Base-by-base conservation (phyloP, 1,284 basidiomycete species). In the Irpex sp. region DNA sequence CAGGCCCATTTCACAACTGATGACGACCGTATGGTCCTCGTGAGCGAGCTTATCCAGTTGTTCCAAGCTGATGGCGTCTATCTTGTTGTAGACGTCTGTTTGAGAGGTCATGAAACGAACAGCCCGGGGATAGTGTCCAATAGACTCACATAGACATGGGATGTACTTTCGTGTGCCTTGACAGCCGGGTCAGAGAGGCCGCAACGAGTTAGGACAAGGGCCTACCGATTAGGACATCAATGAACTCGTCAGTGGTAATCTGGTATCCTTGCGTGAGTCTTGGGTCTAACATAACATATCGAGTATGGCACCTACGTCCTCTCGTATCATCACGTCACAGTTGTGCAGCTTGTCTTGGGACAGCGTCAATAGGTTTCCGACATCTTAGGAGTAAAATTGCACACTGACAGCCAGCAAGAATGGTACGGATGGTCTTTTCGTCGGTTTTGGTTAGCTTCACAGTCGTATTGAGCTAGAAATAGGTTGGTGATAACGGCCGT, bases 241-340 rank as follows among this genome's bases (percentile, higher is more conserved):
- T 97, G 72, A 98, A 97, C 73, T 98, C 94, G 75, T 99, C 96
- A 1, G 92, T 94, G 3, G 93, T 94, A 67, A 98, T 95, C 94
- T 96, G 67, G 33, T 61, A 43, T 39, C 63, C 65, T 59, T 50
- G 21, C 46, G 61, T 58, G 55, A 51, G 57, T 60, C 33, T 43
- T 15, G 39, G 39, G 39, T 15, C 39, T 5, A 51, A 51, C 37
- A 62, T 37, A 46, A 50, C 8, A 26, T 26, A 26, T 26, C 53
- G 46, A 50, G 17, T 57, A 65, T 56, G 67, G 51, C 53, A 75
- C 88, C 70, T 69, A 96, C 94, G 76, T 98, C 95, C 80, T 98
- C 95, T 70, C 95, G 85, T 68, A 98, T 94, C 94, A 97, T 96
- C 26, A 97, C 89, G 76, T 97, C 96, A 72, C 94, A 95, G 71